Evolutionary conservation across 2,329 filamentous ascomycete species (phyloP), one percentile per base, ranked within the genome.

Genomic region (Trichophaea hybrida): DNA sequence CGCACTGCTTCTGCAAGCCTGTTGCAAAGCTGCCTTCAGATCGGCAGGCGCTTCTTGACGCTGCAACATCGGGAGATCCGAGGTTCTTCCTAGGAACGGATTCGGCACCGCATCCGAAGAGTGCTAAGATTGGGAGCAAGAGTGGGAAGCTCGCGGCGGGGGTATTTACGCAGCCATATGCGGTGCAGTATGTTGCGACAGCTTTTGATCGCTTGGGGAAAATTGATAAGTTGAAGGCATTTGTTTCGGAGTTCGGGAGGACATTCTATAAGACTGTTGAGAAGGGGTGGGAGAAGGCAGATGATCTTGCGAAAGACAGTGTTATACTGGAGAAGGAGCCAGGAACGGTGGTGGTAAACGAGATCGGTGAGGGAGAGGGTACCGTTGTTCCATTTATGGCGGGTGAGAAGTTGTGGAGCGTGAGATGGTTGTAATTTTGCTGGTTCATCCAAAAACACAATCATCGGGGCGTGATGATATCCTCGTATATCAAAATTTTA

Each of bases 1-100:
- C 89, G 69, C 83, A 91, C 79, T 81, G 84, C 69, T 94, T 90
- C 75, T 87, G 84, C 75, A 87, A 87, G 70, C 83, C 83, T 4
- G 80, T 86, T 35, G 81, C 84, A 55, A 87, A 87, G 75, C 83
- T 80, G 38, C 83, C 86, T 0, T 79, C 77, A 13, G 84, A 90
- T 69, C 79, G 88, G 4, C 79, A 83, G 55, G 86, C 87, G 5
- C 76, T 94, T 44, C 72, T 94, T 56, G 77, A 80, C 49, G 79
- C 82, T 0, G 80, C 77, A 2, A 73, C 73, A 1, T 75, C 74
- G 17, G 78, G 79, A 17, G 72, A 78, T 55, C 72, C 76, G 1
- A 81, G 80, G 64, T 84, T 84, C 72, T 85, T 85, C 72, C 80
- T 91, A 24, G 84, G 80, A 43, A 75, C 73, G n/a, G 85, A 88